Evolutionary conservation across 768 basidiomycete species (phyloP).

Genomic region (Leccinum sublutescens): DNA sequence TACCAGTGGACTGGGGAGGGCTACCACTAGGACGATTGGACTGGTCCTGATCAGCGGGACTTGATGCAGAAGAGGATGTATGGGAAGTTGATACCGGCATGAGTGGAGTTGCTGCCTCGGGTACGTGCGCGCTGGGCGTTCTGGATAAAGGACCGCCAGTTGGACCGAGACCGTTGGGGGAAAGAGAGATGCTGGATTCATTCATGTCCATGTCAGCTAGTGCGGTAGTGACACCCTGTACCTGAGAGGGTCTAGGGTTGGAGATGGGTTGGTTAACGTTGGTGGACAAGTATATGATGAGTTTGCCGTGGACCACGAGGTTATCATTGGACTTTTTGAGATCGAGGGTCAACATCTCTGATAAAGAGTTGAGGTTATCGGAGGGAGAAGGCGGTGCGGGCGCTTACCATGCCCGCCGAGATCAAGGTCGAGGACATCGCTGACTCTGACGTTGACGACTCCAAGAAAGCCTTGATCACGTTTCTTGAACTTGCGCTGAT

Average conservation of each 20-base stretch:
- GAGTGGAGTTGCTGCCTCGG: slow-evolving; percentile 45
- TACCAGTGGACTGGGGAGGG: slow-evolving; percentile 18
- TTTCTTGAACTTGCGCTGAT: slow-evolving; percentile 98
- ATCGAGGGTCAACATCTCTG: slow-evolving; percentile 96
- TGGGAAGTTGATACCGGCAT: slow-evolving; percentile 42
- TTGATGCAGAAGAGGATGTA: slow-evolving; percentile 23
- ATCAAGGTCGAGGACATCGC: slow-evolving; percentile 88
- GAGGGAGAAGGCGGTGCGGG: slow-evolving; percentile 1
- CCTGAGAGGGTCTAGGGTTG: slow-evolving; percentile 79
- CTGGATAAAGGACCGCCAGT: slow-evolving; percentile 53
- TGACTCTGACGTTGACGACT: slow-evolving; percentile 92
- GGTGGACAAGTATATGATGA: slow-evolving; percentile 95
- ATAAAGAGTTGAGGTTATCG: background rate
- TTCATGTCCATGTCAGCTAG: slow-evolving; percentile 62
- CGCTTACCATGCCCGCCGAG: slow-evolving; percentile 87
- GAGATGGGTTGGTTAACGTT: slow-evolving; percentile 82
- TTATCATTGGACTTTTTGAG: slow-evolving; percentile 99
- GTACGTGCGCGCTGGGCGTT: slow-evolving; percentile 65
- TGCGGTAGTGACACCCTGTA: slow-evolving; percentile 55
- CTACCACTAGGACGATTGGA: slow-evolving; percentile 34
- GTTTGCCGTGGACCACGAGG: slow-evolving; percentile 94
- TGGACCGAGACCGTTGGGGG: slow-evolving; percentile 39
- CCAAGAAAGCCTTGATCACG: slow-evolving; percentile 98
- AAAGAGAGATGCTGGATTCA: slow-evolving; percentile 58
- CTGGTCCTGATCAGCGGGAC: slow-evolving; percentile 31